Evolutionary conservation across 2,329 filamentous ascomycete genomes (phyloP).

Genomic region (Diaporthe citriasiana): DNA sequence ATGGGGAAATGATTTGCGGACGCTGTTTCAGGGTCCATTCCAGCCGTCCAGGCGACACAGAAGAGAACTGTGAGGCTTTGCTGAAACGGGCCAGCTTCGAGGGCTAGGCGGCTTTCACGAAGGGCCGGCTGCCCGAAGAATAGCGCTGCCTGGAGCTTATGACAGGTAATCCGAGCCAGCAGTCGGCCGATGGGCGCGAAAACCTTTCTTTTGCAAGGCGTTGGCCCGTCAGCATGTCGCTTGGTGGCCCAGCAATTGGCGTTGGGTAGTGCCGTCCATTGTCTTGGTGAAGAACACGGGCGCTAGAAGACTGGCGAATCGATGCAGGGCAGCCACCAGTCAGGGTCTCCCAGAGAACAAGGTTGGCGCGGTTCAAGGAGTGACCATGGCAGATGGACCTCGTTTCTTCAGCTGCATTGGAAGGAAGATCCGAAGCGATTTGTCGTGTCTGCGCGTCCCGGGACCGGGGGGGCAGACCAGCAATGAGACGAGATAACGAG

Average conservation of each 20-base stretch:
- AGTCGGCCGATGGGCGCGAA: slow-evolving; percentile 25
- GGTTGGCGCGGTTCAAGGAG: slow-evolving; percentile 41
- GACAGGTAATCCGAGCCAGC: neutral
- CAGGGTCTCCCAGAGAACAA: slow-evolving; percentile 40
- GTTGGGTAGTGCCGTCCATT: slow-evolving; percentile 22
- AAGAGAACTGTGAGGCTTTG: slow-evolving; percentile 27
- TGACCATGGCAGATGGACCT: slow-evolving; percentile 32
- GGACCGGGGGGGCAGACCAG: slow-evolving; percentile 17
- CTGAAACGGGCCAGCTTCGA: slow-evolving; percentile 37
- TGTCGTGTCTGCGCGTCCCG: slow-evolving; percentile 33
- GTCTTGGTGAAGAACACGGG: slow-evolving; percentile 26
- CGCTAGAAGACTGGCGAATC: slow-evolving; percentile 38
- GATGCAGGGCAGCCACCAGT: slow-evolving; percentile 31
- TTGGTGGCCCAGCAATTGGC: slow-evolving; percentile 10
- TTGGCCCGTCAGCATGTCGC: slow-evolving; percentile 5
- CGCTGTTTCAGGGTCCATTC: slow-evolving; percentile 40
- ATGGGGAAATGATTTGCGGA: slow-evolving; percentile 22
- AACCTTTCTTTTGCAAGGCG: neutral
- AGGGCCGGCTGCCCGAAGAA: slow-evolving; percentile 19
- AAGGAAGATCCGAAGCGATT: slow-evolving; percentile 33
- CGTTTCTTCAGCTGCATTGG: slow-evolving; percentile 27
- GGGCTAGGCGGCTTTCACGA: slow-evolving; percentile 15
- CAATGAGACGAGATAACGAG: slow-evolving; percentile 26
- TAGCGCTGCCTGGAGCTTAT: slow-evolving; percentile 21
- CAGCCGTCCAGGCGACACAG: slow-evolving; percentile 29